phyloP scores from a whole-genome alignment of 2,329 filamentous ascomycete species.

The Ophiostoma ips region DNA sequence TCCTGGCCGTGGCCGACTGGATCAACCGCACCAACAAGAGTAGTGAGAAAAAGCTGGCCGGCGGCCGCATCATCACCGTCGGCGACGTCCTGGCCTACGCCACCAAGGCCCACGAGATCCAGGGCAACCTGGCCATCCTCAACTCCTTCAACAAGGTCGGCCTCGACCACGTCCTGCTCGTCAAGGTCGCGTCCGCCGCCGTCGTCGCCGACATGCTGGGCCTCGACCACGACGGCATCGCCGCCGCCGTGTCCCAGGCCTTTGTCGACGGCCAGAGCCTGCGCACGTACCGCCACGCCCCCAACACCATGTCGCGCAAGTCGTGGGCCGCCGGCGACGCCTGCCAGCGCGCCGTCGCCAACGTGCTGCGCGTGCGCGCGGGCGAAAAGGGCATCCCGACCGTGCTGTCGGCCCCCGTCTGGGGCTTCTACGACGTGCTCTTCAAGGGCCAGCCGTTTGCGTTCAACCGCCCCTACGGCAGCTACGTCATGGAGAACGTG shows the following conservation, averaged over 20 bases:
- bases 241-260: conserved; percentile 89
- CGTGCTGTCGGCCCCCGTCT: conserved; percentile 79
- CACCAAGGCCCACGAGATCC: conserved; percentile 99
- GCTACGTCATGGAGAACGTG: conserved; percentile 99
- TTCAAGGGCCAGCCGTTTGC: conserved; percentile 94
- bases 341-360: conserved; percentile 87
- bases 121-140: conserved; percentile 89
- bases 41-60: conserved; percentile 39
- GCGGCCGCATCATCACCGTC: conserved; percentile 77
- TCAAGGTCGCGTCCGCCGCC: conserved; percentile 92
- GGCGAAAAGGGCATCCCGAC: conserved; percentile 86
- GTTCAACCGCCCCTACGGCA: conserved; percentile 92
- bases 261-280: conserved; percentile 95
- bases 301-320: conserved; percentile 99
- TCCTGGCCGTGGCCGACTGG: conserved; percentile 95
- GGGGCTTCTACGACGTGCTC: conserved; percentile 98
- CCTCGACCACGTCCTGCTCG: conserved; percentile 90
- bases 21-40: conserved; percentile 72
- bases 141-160: conserved; percentile 99
- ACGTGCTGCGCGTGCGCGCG: conserved; percentile 79
- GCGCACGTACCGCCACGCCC: conserved; percentile 91
- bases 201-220: conserved; percentile 94
- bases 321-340: conserved; percentile 98
- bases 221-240: conserved; percentile 76
- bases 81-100: conserved; percentile 89